Conservation (phyloP, 78 protist species). For the Dictyostelium citrinum region DNA sequence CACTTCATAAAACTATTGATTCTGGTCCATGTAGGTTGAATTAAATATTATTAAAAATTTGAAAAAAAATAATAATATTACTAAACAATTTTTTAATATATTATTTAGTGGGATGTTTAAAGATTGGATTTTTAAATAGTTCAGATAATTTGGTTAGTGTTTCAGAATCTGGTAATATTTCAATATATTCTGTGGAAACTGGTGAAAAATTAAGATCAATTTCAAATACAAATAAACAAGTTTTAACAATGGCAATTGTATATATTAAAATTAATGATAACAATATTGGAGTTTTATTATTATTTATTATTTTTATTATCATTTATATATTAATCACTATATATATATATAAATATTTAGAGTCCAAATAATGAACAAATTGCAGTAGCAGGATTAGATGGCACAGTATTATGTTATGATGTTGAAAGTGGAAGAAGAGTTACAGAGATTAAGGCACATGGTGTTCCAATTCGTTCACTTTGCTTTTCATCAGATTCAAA, state of each 20-base stretch:
- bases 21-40: constrained; percentile 48
- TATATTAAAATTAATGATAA: background rate
- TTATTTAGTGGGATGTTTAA: constrained; percentile 50
- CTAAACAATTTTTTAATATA: background rate
- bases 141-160: constrained; percentile 15
- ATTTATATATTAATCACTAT: background rate
- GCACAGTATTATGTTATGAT: constrained; percentile 51
- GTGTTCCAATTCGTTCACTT: constrained; percentile 44
- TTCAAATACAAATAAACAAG: constrained; percentile 4
- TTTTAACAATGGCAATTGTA: constrained; percentile 12
- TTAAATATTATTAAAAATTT: background rate
- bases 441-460: constrained; percentile 10
- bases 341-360: background rate
- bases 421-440: constrained; percentile 48
- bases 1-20: constrained; percentile 36
- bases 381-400: constrained; percentile 55
- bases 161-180: constrained; percentile 28
- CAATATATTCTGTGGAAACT: background rate
- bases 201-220: constrained; percentile 36
- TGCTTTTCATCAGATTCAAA: constrained; percentile 29
- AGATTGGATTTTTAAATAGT: constrained; percentile 5
- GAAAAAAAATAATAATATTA: background rate
- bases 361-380: constrained; percentile 54
- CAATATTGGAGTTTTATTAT: background rate
- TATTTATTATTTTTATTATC: too few relatives aligned